Evolutionary conservation across 306 rosid species (phyloP).

Genomic region (Lathyrus sativus): DNA sequence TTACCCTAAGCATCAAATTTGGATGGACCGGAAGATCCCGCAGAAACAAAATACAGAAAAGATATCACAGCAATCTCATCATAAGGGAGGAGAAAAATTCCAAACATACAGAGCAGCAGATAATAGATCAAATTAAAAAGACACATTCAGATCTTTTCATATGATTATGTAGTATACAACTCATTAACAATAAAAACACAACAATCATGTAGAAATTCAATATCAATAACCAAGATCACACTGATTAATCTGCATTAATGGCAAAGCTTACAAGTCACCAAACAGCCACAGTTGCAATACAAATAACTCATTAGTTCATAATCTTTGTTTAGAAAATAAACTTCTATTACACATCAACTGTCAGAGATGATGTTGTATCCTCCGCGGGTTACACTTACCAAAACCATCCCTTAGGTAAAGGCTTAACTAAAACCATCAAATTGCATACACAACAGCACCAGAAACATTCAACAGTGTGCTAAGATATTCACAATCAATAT

Average conservation of each 20-base stretch:
- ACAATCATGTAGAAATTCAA: slow-evolving; percentile 7
- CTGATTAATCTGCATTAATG: slow-evolving; percentile 24
- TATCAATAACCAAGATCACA: slow-evolving; percentile 3
- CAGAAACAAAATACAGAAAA: background rate
- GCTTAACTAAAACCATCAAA: slow-evolving; percentile 20
- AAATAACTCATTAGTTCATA: slow-evolving; percentile 10
- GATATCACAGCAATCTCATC: slow-evolving; percentile 21
- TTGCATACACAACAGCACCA: slow-evolving; percentile 1
- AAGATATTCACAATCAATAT: slow-evolving; percentile 23
- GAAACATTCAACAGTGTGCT: slow-evolving; percentile 27
- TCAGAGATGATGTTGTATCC: slow-evolving; percentile 14
- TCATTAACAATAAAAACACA: slow-evolving; percentile 22
- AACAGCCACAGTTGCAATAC: slow-evolving; percentile 24
- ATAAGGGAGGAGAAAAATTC: slow-evolving; percentile 4
- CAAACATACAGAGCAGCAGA: slow-evolving; percentile 15
- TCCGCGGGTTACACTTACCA: slow-evolving; percentile 3
- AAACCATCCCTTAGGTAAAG: slow-evolving; percentile 14
- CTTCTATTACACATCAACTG: slow-evolving; percentile 9
- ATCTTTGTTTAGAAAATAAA: slow-evolving; percentile 2
- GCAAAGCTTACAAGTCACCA: slow-evolving; percentile 13
- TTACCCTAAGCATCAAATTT: slow-evolving; percentile 11
- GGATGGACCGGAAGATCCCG: slow-evolving; percentile 26
- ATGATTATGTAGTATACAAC: slow-evolving; percentile 1
- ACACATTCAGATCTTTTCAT: slow-evolving; percentile 9
- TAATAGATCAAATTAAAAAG: slow-evolving; percentile 9